These are phyloP conservation scores for Chamaecrista fasciculata DNA, from an alignment of 306 rosid genomes.

Conservation along the genomic window DNA sequence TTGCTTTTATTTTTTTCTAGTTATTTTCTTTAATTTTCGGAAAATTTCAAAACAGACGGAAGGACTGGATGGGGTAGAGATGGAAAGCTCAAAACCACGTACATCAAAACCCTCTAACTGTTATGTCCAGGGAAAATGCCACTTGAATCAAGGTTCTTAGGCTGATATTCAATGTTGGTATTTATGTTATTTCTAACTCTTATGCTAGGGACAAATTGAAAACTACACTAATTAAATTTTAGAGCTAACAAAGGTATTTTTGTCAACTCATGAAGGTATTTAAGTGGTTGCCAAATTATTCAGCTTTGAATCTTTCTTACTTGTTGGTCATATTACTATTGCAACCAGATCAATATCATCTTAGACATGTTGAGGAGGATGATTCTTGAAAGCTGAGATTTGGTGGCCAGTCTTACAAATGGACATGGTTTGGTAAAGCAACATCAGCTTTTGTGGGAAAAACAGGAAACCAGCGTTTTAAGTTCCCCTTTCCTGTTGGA, in stretches of 20 bases:
- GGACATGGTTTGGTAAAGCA: not conserved
- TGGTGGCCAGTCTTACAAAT: not conserved
- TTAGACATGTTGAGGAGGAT: not conserved
- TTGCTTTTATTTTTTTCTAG: not conserved
- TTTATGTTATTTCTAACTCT: not conserved
- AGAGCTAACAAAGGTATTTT: no score
- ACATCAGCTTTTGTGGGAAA: not conserved
- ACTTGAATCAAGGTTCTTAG: not conserved
- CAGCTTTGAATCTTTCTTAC: not conserved
- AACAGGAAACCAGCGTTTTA: not conserved
- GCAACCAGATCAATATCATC: not conserved
- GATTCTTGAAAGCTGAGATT: not conserved
- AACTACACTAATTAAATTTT: no score
- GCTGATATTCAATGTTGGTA: not conserved
- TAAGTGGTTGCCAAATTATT: not conserved
- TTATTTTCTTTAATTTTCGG: no score
- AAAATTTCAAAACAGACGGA: no score
- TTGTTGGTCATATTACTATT: not conserved
- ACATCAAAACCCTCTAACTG: no score
- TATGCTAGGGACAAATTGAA: no score
- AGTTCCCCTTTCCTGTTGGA: not conserved
- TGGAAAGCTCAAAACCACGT: no score
- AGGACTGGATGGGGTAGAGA: no score
- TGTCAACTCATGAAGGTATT: no score
- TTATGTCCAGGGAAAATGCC: no score